Conservation (phyloP, 768 basidiomycete genomes). For the Lactarius trivialis region DNA sequence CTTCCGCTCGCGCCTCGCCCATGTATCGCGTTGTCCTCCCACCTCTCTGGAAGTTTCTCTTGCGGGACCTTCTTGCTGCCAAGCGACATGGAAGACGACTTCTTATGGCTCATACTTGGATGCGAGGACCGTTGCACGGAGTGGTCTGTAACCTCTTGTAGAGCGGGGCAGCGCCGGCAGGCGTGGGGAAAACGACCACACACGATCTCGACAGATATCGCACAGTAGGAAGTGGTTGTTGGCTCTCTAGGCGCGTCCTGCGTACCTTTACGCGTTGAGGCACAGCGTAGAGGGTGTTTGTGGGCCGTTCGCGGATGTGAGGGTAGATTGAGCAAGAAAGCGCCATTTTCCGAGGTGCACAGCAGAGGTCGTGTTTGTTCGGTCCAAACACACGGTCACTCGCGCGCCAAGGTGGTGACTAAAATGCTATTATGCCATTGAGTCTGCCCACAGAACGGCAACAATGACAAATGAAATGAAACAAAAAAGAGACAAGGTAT, state of each 20-base stretch:
- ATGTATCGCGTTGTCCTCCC: background rate
- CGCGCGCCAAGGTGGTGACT: background rate
- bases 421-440: background rate
- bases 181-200: constrained; percentile 1
- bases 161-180: background rate
- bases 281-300: constrained; percentile 4
- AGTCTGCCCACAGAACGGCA: background rate
- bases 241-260: constrained; percentile 30
- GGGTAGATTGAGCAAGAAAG: constrained; percentile 17
- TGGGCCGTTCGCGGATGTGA: constrained; percentile 10
- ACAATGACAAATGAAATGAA: background rate
- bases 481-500: constrained; percentile 3
- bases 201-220: constrained; percentile 59
- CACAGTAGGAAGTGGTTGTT: constrained; percentile 60
- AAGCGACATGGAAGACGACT: constrained; percentile 11
- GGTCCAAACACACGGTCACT: constrained; percentile 16
- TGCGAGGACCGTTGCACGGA: background rate
- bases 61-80: constrained; percentile 3
- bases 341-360: constrained; percentile 19
- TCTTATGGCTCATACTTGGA: constrained; percentile 7
- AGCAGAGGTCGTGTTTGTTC: constrained; percentile 18
- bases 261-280: background rate
- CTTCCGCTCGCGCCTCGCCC: background rate
- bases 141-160: background rate
- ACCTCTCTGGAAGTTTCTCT: constrained; percentile 6